These are phyloP conservation scores for Monilinia aucupariae DNA, from an alignment of 2,329 filamentous ascomycete species.

Conservation along the genomic window DNA sequence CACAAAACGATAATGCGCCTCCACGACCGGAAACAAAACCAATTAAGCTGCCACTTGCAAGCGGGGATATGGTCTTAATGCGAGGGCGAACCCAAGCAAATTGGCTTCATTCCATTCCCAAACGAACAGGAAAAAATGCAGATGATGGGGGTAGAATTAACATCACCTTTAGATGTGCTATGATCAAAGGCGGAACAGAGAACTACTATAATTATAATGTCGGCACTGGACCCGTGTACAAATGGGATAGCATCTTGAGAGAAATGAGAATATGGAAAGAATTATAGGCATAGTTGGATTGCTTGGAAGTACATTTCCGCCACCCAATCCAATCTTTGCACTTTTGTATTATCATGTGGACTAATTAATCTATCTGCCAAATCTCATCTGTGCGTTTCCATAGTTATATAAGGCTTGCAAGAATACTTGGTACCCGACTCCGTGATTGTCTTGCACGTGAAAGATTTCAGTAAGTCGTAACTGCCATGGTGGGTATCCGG, in stretches of 20 bases:
- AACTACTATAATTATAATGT: conserved; percentile 86
- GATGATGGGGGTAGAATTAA: conserved; percentile 64
- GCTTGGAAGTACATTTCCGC: not conserved
- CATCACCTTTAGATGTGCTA: conserved; percentile 69
- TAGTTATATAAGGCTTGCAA: conserved; percentile 77
- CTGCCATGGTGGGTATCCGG: conserved; percentile 96
- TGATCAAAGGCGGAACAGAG: conserved; percentile 67
- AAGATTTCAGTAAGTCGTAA: conserved; percentile 93
- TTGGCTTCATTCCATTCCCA: conserved; percentile 76
- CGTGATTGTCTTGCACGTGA: conserved; percentile 67
- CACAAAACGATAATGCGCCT: conserved; percentile 34
- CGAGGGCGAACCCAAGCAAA: conserved; percentile 65
- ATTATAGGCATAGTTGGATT: conserved; percentile 17
- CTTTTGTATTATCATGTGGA: not conserved
- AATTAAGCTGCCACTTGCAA: conserved; percentile 50
- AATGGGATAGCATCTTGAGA: conserved; percentile 54
- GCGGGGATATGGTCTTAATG: conserved; percentile 78
- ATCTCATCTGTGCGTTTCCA: conserved; percentile 81
- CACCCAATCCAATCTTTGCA: conserved; percentile 7
- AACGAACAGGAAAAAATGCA: conserved; percentile 59
- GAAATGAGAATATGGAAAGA: conserved; percentile 38
- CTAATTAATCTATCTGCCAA: conserved; percentile 38
- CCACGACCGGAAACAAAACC: conserved; percentile 37
- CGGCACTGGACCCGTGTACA: conserved; percentile 60
- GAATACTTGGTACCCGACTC: conserved; percentile 92